Conservation (phyloP, 345 rosid species). For the Orychophragmus violaceus region DNA sequence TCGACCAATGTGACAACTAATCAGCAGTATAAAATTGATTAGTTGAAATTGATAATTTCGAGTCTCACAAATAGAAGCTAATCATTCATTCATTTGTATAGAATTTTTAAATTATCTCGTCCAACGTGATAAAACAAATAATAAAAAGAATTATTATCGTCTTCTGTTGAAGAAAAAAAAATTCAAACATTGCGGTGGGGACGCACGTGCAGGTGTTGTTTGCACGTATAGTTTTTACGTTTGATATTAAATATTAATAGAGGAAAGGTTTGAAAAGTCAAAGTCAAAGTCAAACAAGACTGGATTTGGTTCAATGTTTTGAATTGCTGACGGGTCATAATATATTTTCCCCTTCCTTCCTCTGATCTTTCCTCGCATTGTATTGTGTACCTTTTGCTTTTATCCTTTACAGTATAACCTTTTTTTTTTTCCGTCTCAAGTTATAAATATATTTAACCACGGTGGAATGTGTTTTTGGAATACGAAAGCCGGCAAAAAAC, state of each 20-base stretch:
- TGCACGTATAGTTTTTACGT: conserved; percentile 1
- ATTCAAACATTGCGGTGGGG: conserved; percentile 31
- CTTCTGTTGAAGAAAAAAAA: conserved; percentile 11
- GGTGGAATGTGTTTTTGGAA: too few species aligned
- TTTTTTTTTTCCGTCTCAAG: too few species aligned
- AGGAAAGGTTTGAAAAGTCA: conserved; percentile 22
- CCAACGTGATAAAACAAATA: neutral
- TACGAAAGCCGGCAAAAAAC: too few species aligned
- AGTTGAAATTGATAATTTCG: neutral
- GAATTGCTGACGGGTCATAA: conserved; percentile 9
- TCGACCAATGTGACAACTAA: neutral
- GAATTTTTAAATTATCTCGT: neutral
- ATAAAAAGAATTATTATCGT: neutral
- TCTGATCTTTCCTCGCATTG: neutral
- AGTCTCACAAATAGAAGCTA: neutral
- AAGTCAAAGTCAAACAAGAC: conserved; percentile 7
- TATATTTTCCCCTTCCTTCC: neutral
- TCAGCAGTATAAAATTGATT: neutral
- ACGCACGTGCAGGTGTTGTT: conserved; percentile 28
- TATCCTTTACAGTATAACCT: neutral
- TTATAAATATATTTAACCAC: too few species aligned
- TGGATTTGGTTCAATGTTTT: conserved; percentile 4
- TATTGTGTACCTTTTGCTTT: neutral
- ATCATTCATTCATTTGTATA: neutral
- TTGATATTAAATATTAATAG: neutral